Conservation (phyloP, 2,329 filamentous ascomycete species). For the Claviceps paspali region DNA sequence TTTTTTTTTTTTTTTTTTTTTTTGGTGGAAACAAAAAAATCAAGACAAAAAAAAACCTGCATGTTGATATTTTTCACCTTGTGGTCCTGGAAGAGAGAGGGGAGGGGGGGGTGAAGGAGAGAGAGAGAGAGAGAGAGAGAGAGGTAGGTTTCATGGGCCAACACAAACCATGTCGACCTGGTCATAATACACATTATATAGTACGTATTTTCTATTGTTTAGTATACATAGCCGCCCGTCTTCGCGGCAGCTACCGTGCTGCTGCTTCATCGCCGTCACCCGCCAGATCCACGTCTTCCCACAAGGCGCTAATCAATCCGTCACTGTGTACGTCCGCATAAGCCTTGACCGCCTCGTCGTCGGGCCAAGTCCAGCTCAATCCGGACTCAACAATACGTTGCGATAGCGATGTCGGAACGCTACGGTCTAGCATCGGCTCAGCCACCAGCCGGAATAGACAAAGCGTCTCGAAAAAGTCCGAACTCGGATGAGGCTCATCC, state of each 20-base stretch:
- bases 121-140: too few relatives aligned
- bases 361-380: constrained; percentile 24
- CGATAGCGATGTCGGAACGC: constrained; percentile 17
- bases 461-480: constrained; percentile 23
- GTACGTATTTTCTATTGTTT: too few relatives aligned
- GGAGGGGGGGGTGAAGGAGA: too few relatives aligned
- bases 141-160: too few relatives aligned
- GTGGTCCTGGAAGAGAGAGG: too few relatives aligned
- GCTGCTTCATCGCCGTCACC: constrained; percentile 1
- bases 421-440: constrained; percentile 22
- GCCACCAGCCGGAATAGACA: constrained; percentile 35
- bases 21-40: too few relatives aligned
- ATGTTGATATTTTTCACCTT: too few relatives aligned
- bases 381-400: constrained; percentile 11
- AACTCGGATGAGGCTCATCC: constrained; percentile 18
- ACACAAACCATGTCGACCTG: too few relatives aligned
- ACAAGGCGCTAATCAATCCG: constrained; percentile 13
- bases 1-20: too few relatives aligned
- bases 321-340: constrained; percentile 16
- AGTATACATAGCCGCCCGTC: not conserved
- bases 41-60: too few relatives aligned
- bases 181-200: too few relatives aligned
- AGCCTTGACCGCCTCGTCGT: constrained; percentile 17
- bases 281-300: constrained; percentile 12
- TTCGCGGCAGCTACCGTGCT: not conserved